Base-by-base conservation (phyloP, 345 rosid species). In the Eucalyptus albens region DNA sequence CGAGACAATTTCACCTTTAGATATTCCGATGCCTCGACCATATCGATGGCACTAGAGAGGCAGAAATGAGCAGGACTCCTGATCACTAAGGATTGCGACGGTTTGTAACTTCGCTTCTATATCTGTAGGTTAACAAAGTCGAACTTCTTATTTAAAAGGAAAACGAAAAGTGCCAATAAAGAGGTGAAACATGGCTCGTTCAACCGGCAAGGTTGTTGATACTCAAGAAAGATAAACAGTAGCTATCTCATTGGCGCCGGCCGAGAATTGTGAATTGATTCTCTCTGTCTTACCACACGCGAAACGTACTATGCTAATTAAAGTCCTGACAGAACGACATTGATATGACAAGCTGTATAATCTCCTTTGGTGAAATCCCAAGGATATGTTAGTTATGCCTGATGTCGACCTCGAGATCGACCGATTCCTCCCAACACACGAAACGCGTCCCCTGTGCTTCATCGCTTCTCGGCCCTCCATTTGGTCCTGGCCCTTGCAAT, bases 401-500 rank as follows among this genome's bases (percentile, higher is more conserved):
- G 13, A 69, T 16, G 81, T 17, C 13, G 24, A 69, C 24, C 26
- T 69, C 13, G 81, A 17, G 81, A 69, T 67, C 22, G 6, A 16
- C 22, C 4, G 6, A 67, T 33, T 31, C 80, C 80, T 67, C 80
- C 42, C 11, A 19, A 67, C 40, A 31, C 24, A 17, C 12, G 11
- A 33, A 33, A 8, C 33, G 80, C 33, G 22, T 67, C 22, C 24
- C 11, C 19, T 5, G 40, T 15, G 37, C 81, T 9, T 69, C 12
- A 40, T 7, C 13, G 13, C 7, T 33, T 90, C 97, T 96, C 11
- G 95, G 96, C 91, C 97, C 97, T 97, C 99, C 99, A 98, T 89
- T 91, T 92, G 10, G 99, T 98, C 90, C 99, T 92, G 89, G 96
- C 98, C 92, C 97, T 95, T 89, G 96, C 96, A 69, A 98, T 95